A percentile compares a stretch with the other conserved stretches of the same genome.
Conservation (phyloP, 768 basidiomycete genomes). For the Termitomyces sp. region DNA sequence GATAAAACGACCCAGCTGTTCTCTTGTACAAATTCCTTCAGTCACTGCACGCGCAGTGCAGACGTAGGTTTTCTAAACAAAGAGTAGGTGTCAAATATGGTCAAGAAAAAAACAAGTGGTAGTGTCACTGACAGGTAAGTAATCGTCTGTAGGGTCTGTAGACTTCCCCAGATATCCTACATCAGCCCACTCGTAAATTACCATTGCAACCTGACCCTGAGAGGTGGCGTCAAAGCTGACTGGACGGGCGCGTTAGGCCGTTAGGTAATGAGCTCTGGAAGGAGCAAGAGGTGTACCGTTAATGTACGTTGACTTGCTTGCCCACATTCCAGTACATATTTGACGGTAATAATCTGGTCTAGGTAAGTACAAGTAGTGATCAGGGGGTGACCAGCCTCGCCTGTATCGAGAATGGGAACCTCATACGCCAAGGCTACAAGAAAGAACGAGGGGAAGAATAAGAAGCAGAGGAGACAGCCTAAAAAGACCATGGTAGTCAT, state of each 20-base stretch:
- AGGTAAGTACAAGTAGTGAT: constrained; percentile 4
- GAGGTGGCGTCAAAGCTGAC: constrained; percentile 77
- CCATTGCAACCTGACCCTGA: constrained; percentile 86
- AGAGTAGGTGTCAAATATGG: constrained; percentile 8
- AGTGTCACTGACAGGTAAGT: constrained; percentile 53
- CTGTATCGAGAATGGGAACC: constrained; percentile 62
- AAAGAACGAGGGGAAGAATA: constrained; percentile 26
- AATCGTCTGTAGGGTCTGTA: constrained; percentile 46
- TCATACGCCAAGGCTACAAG: constrained; percentile 46
- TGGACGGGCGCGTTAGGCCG: constrained; percentile 20
- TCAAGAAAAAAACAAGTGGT: not conserved
- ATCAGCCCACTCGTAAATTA: constrained; percentile 95
- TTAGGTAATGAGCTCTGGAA: not conserved
- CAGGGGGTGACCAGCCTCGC: constrained; percentile 20
- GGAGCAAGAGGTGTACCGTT: constrained; percentile 52
- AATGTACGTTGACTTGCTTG: constrained; percentile 69
- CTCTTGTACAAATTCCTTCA: constrained; percentile 60
- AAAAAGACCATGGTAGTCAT: constrained; percentile 16
- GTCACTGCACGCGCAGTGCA: constrained; percentile 82
- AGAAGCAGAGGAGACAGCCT: constrained; percentile 14
- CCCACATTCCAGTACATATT: constrained; percentile 96
- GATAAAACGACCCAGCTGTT: constrained; percentile 87
- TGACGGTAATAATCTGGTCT: constrained; percentile 71
- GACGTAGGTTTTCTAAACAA: constrained; percentile 81
- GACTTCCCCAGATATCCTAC: constrained; percentile 75